phyloP scores from a whole-genome alignment of 2,329 filamentous ascomycete genomes.

The Xylaria sp. region DNA sequence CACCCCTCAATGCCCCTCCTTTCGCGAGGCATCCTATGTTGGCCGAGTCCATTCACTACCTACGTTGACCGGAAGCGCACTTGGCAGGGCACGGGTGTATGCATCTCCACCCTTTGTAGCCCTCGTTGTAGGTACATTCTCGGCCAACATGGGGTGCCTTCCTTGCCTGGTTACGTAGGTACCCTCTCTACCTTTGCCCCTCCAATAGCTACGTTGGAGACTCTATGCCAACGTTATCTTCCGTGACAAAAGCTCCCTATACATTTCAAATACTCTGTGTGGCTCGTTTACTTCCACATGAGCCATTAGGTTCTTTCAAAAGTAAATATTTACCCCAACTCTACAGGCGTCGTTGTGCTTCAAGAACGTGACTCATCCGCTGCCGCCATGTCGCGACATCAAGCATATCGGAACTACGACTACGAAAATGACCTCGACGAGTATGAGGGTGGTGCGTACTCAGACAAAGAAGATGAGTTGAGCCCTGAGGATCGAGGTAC shows the following conservation, averaged over 20 bases:
- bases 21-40: too few relatives aligned
- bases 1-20: conserved; percentile 1
- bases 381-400: conserved; percentile 59
- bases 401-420: conserved; percentile 60
- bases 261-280: background rate
- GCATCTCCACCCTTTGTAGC: too few relatives aligned
- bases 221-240: background rate
- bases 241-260: background rate
- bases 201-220: background rate
- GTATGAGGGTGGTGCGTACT: conserved; percentile 58
- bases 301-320: background rate
- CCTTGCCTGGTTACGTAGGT: background rate
- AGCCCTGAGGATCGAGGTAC: conserved; percentile 52
- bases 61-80: too few relatives aligned
- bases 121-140: too few relatives aligned
- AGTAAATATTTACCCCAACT: background rate
- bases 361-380: background rate
- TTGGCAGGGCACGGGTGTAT: too few relatives aligned
- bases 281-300: too few relatives aligned
- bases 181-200: background rate
- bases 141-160: too few relatives aligned
- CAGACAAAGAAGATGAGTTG: conserved; percentile 57
- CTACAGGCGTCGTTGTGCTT: background rate
- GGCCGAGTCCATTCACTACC: too few relatives aligned
- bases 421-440: conserved; percentile 64